phyloP scores from a whole-genome alignment of 345 rosid species.

The Sonneratia alba region DNA sequence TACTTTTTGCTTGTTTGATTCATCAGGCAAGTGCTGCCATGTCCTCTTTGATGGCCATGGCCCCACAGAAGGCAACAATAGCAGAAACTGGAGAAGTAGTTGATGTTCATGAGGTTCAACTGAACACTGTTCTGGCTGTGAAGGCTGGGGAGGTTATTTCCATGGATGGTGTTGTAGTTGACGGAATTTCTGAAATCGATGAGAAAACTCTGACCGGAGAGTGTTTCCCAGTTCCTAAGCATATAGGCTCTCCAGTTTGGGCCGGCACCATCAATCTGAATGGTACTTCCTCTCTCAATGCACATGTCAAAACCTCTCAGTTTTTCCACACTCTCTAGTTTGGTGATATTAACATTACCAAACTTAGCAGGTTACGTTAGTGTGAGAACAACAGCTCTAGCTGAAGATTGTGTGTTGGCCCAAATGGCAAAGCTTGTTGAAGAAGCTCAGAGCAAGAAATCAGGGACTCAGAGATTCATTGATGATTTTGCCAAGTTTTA shows the following conservation, averaged over 20 bases:
- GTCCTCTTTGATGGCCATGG: constrained; percentile 69
- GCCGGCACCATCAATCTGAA: constrained; percentile 89
- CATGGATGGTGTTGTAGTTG: constrained; percentile 80
- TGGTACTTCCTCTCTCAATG: constrained; percentile 24
- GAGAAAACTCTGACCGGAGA: constrained; percentile 89
- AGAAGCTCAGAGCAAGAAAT: constrained; percentile 84
- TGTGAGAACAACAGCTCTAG: constrained; percentile 66
- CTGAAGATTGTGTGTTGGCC: constrained; percentile 81
- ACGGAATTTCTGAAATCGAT: constrained; percentile 81
- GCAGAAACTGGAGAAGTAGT: constrained; percentile 83
- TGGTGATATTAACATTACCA: not conserved
- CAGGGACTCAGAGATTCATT: constrained; percentile 64
- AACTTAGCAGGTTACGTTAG: constrained; percentile 48
- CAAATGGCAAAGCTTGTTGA: constrained; percentile 88
- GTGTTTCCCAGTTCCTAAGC: constrained; percentile 73
- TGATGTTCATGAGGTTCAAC: constrained; percentile 52
- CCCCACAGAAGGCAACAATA: constrained; percentile 73
- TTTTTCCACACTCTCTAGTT: not conserved
- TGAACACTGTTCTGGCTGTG: constrained; percentile 60
- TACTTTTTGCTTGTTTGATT: not conserved
- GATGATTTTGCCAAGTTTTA: constrained; percentile 70
- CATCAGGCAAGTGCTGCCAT: constrained; percentile 74
- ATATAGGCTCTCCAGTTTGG: constrained; percentile 56
- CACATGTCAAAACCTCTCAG: not conserved
- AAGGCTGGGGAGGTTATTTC: constrained; percentile 89